A percentile compares a stretch with the other conserved stretches of the same genome.
phyloP scores from a whole-genome alignment of 176 grass and related monocot species.

The Miscanthus lutarioriparius region DNA sequence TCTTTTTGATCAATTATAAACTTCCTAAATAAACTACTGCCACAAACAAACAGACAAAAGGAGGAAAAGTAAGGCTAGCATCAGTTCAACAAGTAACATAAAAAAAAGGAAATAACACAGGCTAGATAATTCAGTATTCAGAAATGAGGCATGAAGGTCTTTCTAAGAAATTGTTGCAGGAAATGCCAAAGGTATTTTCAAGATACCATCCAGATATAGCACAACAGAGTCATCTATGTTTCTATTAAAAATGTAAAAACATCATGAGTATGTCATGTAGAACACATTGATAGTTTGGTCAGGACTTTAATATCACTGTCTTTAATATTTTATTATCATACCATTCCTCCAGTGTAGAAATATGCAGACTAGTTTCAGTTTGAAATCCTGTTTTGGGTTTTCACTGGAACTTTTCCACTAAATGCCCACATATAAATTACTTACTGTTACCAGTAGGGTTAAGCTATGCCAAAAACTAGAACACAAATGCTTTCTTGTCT shows the following conservation, averaged over 20 bases:
- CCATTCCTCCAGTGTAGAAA: neutral
- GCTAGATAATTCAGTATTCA: neutral
- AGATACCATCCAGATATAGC: neutral
- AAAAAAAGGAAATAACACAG: neutral
- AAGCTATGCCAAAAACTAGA: neutral
- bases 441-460: neutral
- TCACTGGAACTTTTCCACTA: neutral
- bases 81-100: slow-evolving; percentile 14
- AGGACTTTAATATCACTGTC: neutral
- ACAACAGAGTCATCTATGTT: neutral
- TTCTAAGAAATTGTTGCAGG: slow-evolving; percentile 1
- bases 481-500: neutral
- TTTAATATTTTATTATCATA: neutral
- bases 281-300: neutral
- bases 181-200: neutral
- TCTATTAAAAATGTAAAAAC: neutral
- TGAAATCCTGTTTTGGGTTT: neutral
- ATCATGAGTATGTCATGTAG: neutral
- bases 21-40: slow-evolving; percentile 3
- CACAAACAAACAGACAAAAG: neutral
- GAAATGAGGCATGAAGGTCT: neutral
- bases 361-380: neutral
- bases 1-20: slow-evolving; percentile 3
- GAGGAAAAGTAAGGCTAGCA: neutral
- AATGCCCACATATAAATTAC: neutral